phyloP scores from a whole-genome alignment of 441 rosid genomes.

The Dalechampia spathulata region DNA sequence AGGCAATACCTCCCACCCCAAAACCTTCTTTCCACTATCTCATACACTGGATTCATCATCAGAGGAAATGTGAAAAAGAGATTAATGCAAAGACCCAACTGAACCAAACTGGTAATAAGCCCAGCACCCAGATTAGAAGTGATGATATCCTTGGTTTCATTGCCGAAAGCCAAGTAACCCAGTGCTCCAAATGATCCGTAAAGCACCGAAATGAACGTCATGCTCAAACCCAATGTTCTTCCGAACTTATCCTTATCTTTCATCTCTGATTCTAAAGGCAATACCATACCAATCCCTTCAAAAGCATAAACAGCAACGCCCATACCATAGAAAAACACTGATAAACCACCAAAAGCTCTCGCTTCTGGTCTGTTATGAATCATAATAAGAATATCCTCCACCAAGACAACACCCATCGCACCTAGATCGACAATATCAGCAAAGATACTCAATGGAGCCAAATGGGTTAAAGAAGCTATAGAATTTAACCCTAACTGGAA shows the following conservation, averaged over 20 bases:
- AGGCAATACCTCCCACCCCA: constrained; percentile 46
- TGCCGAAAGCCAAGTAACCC: constrained; percentile 75
- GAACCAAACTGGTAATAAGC: constrained; percentile 40
- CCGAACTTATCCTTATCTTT: constrained; percentile 59
- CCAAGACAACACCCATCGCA: constrained; percentile 63
- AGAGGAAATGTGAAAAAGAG: constrained; percentile 79
- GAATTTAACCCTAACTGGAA: constrained; percentile 74
- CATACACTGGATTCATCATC: constrained; percentile 85
- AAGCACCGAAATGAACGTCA: constrained; percentile 43
- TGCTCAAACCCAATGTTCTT: constrained; percentile 33
- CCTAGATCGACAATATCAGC: constrained; percentile 77
- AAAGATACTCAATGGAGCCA: constrained; percentile 81
- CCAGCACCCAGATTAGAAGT: constrained; percentile 69
- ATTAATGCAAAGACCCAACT: constrained; percentile 62
- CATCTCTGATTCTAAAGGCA: constrained; percentile 71
- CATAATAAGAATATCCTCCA: constrained; percentile 38
- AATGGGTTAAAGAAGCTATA: constrained; percentile 53
- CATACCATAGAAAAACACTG: constrained; percentile 59
- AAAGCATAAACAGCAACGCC: constrained; percentile 79
- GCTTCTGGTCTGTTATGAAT: constrained; percentile 36
- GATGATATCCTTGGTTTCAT: constrained; percentile 55
- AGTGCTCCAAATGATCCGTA: constrained; percentile 62
- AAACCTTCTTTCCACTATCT: constrained; percentile 62
- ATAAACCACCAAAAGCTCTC: constrained; percentile 49
- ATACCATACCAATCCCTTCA: constrained; percentile 74